Evolutionary conservation across 164 flowering plant species (phyloP).

Genomic region (Liriodendron chinense): DNA sequence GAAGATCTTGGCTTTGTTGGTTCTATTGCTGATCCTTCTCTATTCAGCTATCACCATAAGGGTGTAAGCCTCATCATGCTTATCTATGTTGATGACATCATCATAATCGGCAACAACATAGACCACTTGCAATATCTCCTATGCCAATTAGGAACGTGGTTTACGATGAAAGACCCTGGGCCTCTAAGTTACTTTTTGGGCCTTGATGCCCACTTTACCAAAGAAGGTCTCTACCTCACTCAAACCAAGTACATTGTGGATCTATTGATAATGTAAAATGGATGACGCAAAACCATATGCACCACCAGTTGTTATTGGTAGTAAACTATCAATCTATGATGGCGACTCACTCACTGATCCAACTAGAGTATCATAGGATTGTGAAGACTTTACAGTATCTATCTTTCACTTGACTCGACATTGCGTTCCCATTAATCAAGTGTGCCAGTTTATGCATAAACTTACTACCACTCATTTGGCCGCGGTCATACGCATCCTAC

Average conservation of each 20-base stretch:
- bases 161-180: no score
- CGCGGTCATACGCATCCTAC: neutral
- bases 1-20: no score
- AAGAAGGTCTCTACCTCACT: neutral
- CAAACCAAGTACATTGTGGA: no score
- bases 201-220: no score
- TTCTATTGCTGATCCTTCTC: constrained; percentile 3
- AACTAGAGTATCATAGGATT: neutral
- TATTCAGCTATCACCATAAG: neutral
- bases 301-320: neutral
- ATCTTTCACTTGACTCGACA: no score
- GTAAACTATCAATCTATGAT: neutral
- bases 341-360: neutral
- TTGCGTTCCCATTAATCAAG: no score
- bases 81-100: no score
- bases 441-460: no score
- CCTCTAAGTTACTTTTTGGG: no score
- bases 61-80: neutral
- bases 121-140: neutral
- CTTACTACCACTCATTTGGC: neutral
- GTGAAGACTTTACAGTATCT: neutral
- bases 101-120: neutral
- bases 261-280: neutral
- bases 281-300: neutral
- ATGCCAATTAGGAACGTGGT: no score